phyloP scores from a whole-genome alignment of 441 rosid genomes.

The Pelargonium myrrhifolium region DNA sequence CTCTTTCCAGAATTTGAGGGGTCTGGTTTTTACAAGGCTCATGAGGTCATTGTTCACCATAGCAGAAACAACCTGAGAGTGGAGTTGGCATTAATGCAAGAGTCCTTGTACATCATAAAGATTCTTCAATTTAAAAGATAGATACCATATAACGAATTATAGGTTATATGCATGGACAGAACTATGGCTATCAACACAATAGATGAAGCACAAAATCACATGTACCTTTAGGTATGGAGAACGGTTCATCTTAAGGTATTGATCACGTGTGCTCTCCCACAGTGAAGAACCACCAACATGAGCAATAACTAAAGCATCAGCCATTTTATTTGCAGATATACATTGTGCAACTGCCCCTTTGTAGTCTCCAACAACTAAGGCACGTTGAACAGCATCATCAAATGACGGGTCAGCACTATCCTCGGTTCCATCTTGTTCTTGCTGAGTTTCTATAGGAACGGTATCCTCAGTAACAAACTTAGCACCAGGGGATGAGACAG shows the following conservation, averaged over 20 bases:
- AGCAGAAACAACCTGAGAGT: constrained; percentile 78
- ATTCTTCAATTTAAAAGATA: not conserved
- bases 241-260: constrained; percentile 61
- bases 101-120: not conserved
- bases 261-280: constrained; percentile 92
- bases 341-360: constrained; percentile 91
- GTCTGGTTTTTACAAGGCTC: constrained; percentile 68
- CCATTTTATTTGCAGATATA: constrained; percentile 72
- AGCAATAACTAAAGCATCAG: constrained; percentile 98
- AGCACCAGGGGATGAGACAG: constrained; percentile 38
- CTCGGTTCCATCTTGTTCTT: constrained; percentile 46
- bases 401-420: constrained; percentile 69
- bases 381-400: constrained; percentile 79
- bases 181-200: not conserved
- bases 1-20: constrained; percentile 91
- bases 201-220: not conserved
- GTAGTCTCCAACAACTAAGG: constrained; percentile 95
- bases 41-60: constrained; percentile 89
- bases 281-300: constrained; percentile 89
- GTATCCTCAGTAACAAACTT: constrained; percentile 35
- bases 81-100: constrained; percentile 15
- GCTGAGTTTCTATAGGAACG: constrained; percentile 26
- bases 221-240: constrained; percentile 86
- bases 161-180: not conserved
- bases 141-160: not conserved